These are phyloP conservation scores for Ustilago trichophora DNA, from an alignment of 1,284 basidiomycete species.

Conservation along the genomic window DNA sequence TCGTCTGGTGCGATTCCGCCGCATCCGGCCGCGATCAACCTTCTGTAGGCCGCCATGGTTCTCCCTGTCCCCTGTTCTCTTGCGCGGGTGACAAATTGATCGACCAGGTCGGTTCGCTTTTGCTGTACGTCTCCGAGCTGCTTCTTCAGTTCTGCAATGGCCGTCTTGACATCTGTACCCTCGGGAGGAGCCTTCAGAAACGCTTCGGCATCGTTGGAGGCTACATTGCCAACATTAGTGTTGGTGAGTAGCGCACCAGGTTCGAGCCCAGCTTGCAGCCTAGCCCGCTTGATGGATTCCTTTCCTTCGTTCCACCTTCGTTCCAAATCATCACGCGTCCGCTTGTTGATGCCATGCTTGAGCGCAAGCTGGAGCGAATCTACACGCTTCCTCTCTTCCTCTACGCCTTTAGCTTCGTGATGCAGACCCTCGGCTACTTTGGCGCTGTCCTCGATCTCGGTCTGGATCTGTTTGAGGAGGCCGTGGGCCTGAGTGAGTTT, in stretches of 20 bases:
- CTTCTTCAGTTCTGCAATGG: conserved; percentile 38
- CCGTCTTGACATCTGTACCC: conserved; percentile 29
- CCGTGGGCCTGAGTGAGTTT: conserved; percentile 90
- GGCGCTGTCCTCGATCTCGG: conserved; percentile 89
- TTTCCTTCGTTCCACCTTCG: conserved; percentile 53
- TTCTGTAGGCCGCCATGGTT: conserved; percentile 63
- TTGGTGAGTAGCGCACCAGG: conserved; percentile 28
- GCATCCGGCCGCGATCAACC: conserved; percentile 63
- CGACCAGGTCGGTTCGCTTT: conserved; percentile 39
- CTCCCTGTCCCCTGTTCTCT: conserved; percentile 59
- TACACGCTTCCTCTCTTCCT: conserved; percentile 74
- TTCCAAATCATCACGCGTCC: conserved; percentile 71
- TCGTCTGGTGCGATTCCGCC: conserved; percentile 62
- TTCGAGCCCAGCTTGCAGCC: conserved; percentile 41
- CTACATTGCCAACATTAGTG: conserved; percentile 22
- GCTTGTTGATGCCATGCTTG: conserved; percentile 77
- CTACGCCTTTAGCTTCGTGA: conserved; percentile 74
- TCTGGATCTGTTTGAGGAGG: conserved; percentile 84
- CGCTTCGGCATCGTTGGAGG: conserved; percentile 8
- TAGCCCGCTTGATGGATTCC: conserved; percentile 43
- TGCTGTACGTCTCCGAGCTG: conserved; percentile 44
- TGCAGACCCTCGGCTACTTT: conserved; percentile 76
- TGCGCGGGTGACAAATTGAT: conserved; percentile 44
- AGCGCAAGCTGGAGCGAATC: conserved; percentile 76
- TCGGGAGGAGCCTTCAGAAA: conserved; percentile 23